These are phyloP conservation scores for Prinsepia uniflora DNA, from an alignment of 306 rosid species.

Conservation along the genomic window DNA sequence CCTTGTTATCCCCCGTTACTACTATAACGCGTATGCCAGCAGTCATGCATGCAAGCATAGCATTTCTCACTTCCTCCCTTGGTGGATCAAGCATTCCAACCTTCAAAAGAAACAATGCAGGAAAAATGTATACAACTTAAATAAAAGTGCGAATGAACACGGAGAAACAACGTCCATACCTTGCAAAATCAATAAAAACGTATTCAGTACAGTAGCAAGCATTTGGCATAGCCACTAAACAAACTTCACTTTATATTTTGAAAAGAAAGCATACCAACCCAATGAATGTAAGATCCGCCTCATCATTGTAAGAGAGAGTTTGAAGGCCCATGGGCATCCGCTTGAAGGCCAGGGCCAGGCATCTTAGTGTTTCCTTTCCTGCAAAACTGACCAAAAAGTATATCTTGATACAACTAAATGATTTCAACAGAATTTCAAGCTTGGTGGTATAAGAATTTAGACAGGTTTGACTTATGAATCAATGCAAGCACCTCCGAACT, in stretches of 20 bases:
- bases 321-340: constrained; percentile 73
- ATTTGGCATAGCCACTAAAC: constrained; percentile 22
- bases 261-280: constrained; percentile 98
- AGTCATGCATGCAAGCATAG: constrained; percentile 90
- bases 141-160: background rate
- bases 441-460: background rate
- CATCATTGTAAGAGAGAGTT: constrained; percentile 62
- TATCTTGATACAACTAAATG: constrained; percentile 22
- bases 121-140: constrained; percentile 14
- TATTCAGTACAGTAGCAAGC: background rate
- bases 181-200: background rate
- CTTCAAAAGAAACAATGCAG: constrained; percentile 37
- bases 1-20: constrained; percentile 99
- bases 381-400: constrained; percentile 72
- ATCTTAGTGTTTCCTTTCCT: constrained; percentile 91
- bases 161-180: background rate
- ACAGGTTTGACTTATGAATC: background rate
- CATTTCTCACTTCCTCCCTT: constrained; percentile 92
- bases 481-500: too few relatives aligned
- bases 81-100: constrained; percentile 99
- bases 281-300: constrained; percentile 89
- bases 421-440: background rate
- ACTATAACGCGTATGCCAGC: constrained; percentile 99
- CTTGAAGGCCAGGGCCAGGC: constrained; percentile 89
- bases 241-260: constrained; percentile 28